Evolutionary conservation across 495 filamentous ascomycete genomes (phyloP).

Genomic region (Cercophora scortea): DNA sequence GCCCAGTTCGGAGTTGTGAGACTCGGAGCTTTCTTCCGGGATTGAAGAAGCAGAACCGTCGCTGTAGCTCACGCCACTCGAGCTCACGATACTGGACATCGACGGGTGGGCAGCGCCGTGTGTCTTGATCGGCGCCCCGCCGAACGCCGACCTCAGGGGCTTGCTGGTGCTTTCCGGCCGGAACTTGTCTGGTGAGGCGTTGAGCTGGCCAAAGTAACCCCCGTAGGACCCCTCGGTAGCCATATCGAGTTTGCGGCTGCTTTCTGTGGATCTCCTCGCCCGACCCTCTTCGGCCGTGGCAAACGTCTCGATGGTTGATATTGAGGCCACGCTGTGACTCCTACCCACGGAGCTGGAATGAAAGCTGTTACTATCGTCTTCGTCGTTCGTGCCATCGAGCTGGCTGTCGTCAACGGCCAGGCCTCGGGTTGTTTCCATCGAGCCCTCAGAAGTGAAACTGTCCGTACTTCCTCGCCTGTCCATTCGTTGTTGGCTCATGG

Average conservation of each 20-base stretch:
- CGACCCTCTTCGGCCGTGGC: constrained; percentile 71
- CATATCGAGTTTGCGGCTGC: constrained; percentile 5
- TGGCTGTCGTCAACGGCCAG: constrained; percentile 20
- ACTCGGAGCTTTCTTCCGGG: constrained; percentile 15
- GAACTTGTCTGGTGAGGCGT: constrained; percentile 13
- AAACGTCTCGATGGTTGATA: constrained; percentile 74
- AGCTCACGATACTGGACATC: constrained; percentile 4
- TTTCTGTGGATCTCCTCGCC: constrained; percentile 19
- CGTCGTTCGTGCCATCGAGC: background rate
- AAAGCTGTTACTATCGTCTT: background rate
- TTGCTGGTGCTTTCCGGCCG: constrained; percentile 18
- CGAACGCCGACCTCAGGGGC: constrained; percentile 22
- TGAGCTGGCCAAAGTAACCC: constrained; percentile 11
- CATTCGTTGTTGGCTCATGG: constrained; percentile 39
- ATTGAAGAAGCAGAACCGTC: constrained; percentile 26
- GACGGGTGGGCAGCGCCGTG: background rate
- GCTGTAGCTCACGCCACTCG: constrained; percentile 12
- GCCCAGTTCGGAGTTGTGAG: constrained; percentile 7
- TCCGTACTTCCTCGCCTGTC: constrained; percentile 44
- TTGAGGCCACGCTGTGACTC: constrained; percentile 56
- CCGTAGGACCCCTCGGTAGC: constrained; percentile 7
- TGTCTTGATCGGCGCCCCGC: background rate
- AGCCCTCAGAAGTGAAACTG: constrained; percentile 57
- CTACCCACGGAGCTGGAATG: constrained; percentile 13
- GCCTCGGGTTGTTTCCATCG: constrained; percentile 66